Base-by-base conservation (phyloP, 805 yeast species). In the Cyberlindnera mississippiensis region DNA sequence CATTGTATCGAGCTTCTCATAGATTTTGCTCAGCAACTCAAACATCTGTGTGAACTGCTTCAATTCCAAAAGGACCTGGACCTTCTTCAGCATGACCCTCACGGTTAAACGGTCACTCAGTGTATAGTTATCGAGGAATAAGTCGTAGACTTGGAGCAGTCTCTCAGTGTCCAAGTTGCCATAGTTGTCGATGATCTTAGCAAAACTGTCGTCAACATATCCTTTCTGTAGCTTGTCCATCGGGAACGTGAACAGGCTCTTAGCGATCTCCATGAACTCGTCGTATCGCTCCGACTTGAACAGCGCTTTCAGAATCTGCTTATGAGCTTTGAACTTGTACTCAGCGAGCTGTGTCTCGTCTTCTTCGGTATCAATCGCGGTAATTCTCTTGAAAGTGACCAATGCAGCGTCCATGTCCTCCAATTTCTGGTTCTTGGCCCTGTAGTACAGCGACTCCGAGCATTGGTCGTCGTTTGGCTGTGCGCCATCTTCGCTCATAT, bases 51-150 rank as follows among this genome's bases (percentile, higher is more conserved):
- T 59, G 19, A 58, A 54, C n/a, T 49, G 32, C 8, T 52, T 36
- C 15, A 67, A 52, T 2, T 60, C 57, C 4, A 65, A 51, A 6
- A 69, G 49, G 0, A 66, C 52, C 20, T 71, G 68, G 4, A 77
- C 62, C 35, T 69, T 63, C 41, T 68, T 72, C 26, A 79, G 54
- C 33, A 64, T 67, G n/a, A 73, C 62, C 46, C 75, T 72, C 34
- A 78, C 61, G 64, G 72, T 68, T 28, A 78, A 49, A 28, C 80
- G 60, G 27, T 72, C 72, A 28, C 55, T 62, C 15, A 45, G 42
- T 7, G 51, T 28, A 46, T 57, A 36, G 48, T 50, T 17, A 46
- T 40, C 22, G 6, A 70, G 51, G 63, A 60, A 38, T 38, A 41
- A n/a, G 48, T 50, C 35, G 59, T 66, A 50, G 63, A 74, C 16